Evolutionary conservation across 805 yeast species (phyloP), one percentile per base, ranked within the genome.

Genomic region (Yarrowia hollandica): DNA sequence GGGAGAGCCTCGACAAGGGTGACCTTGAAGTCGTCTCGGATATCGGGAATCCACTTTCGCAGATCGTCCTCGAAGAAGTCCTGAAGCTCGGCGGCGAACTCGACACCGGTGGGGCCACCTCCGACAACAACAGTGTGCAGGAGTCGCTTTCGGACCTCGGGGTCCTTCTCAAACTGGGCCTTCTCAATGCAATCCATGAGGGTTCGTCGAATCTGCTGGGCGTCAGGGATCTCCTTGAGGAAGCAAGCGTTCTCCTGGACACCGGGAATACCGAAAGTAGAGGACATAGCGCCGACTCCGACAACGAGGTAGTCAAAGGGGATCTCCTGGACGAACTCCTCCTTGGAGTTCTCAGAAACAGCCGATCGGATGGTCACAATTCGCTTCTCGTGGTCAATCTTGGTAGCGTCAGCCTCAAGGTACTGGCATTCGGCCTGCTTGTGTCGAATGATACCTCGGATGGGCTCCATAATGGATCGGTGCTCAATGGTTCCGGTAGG

Each of bases 101-200:
- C 97, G 63, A 91, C 97, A 77, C 98, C 98, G 41, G 98, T 91
- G 71, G 98, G 97, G 64, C 98, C 98, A 75, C 97, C 98, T 69
- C 98, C 98, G 66, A 94, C 95, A 63, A 92, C 96, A 63, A 92
- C 92, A 67, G 90, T 85, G 63, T 85, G 86, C 71, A 91, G 80
- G 67, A 92, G 80, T 72, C 96, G 83, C 75, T 83, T 82, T 75
- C 97, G 83, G 72, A 88, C 96, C 18, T 84, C 84, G 65, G 83
- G 88, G 62, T 79, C 82, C 59, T 77, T 84, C 66, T 80, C 81
- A 60, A 94, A 88, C 66, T 90, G 80, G 39, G 97, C 96, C 63
- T 90, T 86, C 77, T 92, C 97, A 68, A 91, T 84, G 67, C 87
- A 82, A 71, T 88, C 89, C 86, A 90, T 88, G 63, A 91, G 79